Evolutionary conservation across 768 basidiomycete genomes (phyloP).

Genomic region (Suillus americanus): DNA sequence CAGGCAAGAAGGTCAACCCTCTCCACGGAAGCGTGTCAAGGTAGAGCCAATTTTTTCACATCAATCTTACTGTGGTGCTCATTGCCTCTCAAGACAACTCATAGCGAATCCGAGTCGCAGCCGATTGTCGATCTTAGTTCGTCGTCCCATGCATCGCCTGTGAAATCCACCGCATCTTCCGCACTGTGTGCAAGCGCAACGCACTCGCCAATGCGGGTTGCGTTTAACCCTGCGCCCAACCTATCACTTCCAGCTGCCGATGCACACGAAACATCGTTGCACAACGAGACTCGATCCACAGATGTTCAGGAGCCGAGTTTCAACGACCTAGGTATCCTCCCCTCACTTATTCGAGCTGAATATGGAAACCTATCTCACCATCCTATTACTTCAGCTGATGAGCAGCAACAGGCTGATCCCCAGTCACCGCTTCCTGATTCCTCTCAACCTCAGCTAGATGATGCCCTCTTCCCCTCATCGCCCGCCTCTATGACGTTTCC

Average conservation of each 20-base stretch:
- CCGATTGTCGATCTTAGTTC: neutral
- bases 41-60: constrained; percentile 15
- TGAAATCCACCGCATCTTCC: neutral
- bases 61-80: constrained; percentile 5
- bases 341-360: neutral
- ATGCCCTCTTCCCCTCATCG: neutral
- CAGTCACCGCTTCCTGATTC: constrained; percentile 12
- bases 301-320: neutral
- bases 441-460: constrained; percentile 22
- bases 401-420: neutral
- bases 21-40: constrained; percentile 41
- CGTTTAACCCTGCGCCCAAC: neutral
- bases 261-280: neutral
- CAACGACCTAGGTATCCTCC: no score
- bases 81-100: constrained; percentile 20
- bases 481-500: neutral
- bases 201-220: neutral
- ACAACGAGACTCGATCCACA: neutral
- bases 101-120: constrained; percentile 6
- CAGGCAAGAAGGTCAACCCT: constrained; percentile 13
- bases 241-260: neutral
- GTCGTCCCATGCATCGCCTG: constrained; percentile 1
- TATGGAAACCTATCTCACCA: neutral
- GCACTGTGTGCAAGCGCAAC: neutral
- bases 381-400: neutral